Base-by-base conservation (phyloP, 2,329 filamentous ascomycete species). In the Hawksworthiomyces lignivorus region DNA sequence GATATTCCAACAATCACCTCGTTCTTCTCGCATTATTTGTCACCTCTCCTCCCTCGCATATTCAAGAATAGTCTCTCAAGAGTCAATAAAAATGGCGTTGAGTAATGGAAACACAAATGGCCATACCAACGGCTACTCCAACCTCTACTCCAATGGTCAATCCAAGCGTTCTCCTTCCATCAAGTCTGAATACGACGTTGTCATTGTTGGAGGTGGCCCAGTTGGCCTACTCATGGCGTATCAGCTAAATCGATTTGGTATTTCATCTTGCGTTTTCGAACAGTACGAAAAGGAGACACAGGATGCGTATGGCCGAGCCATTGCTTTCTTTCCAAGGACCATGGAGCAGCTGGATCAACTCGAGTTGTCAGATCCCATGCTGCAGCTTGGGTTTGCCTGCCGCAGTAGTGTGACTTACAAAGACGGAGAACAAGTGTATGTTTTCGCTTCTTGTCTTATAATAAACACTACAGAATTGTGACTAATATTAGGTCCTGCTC, bases 261-360 rank as follows among this genome's bases (percentile, higher is more conserved):
- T 62, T 39, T 61, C 58, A 42, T 58, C 70, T 32, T 63, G 63
- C 40, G 68, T 73, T 34, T 62, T 74, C 41, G 71, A 75, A 48
- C 66, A 69, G 44, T 52, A 71, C 34, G 53, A 60, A 24, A 73
- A 73, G 49, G 63, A 65, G 1, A 55, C 61, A 2, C 70, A 73
- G 51, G 68, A 72, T 43, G 54, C 64, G n/a, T 73, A 70, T 53
- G 72, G 72, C 14, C 65, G 72, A 7, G 72, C 72, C 11, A 72
- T 73, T 45, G 72, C 72, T 0, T 63, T 76, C 3, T 76, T 68
- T 44, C 69, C 71, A 2, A 61, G 72, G 1, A 69, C 65, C 6
- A 61, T 59, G 31, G 72, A 76, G 54, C 66, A 73, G 54, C 63
- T 77, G 1, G 69, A 73, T 40, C 69, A 73, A 45, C 60, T 75